A percentile compares a stretch with the other conserved stretches of the same genome.
Evolutionary conservation across 208 protist species (phyloP).

Genomic region (Wallacemonas sp.): DNA sequence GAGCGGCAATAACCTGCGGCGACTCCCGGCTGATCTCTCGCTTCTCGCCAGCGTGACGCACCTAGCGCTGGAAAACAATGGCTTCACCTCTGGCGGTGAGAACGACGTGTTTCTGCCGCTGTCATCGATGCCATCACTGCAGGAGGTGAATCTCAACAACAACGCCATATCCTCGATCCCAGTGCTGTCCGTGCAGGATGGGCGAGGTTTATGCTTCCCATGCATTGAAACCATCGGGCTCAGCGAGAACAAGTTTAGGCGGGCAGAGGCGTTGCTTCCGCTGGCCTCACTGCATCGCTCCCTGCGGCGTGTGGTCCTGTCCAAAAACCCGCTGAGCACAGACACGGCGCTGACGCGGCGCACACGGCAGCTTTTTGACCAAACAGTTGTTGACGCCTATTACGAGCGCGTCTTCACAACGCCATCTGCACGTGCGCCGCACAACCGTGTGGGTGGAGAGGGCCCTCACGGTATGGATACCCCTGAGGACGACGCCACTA

Average conservation of each 20-base stretch:
- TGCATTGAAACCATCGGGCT: conserved; percentile 70
- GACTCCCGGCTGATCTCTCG: conserved; percentile 70
- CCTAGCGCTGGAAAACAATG: conserved; percentile 81
- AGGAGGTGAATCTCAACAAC: conserved; percentile 83
- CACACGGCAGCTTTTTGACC: conserved; percentile 39
- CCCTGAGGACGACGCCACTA: background rate
- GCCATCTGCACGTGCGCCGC: background rate
- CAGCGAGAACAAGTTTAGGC: conserved; percentile 54
- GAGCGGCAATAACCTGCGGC: conserved; percentile 75
- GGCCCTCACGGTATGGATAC: too few relatives aligned
- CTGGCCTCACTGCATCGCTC: conserved; percentile 67
- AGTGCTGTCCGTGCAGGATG: conserved; percentile 44
- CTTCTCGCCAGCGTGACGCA: conserved; percentile 75
- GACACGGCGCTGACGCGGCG: conserved; percentile 25
- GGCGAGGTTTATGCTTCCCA: conserved; percentile 58
- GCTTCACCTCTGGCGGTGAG: conserved; percentile 32
- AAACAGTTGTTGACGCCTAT: conserved; percentile 65
- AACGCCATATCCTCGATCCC: conserved; percentile 71
- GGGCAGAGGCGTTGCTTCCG: conserved; percentile 33
- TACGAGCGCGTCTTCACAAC: conserved; percentile 24
- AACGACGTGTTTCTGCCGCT: conserved; percentile 65
- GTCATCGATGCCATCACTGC: conserved; percentile 78
- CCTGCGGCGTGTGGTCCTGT: conserved; percentile 65
- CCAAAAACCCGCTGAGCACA: conserved; percentile 48
- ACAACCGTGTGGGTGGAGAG: too few relatives aligned